Conservation (phyloP, 495 filamentous ascomycete genomes). For the Annulohypoxylon maeteangense region DNA sequence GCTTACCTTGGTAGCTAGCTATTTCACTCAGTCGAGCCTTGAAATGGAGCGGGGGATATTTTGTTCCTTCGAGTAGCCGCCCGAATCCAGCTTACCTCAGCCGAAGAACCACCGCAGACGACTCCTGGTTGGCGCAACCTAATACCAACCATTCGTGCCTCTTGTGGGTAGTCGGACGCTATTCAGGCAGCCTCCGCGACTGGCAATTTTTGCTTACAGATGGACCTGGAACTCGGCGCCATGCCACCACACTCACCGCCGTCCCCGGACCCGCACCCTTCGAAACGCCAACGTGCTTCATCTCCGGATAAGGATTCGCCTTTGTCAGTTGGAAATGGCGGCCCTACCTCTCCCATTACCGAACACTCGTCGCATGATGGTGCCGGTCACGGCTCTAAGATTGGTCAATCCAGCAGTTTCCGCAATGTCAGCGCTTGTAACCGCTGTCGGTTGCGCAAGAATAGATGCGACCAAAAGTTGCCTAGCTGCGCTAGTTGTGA, state of each 20-base stretch:
- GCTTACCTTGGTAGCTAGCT: neutral
- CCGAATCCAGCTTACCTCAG: conserved; percentile 19
- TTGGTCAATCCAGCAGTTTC: conserved; percentile 69
- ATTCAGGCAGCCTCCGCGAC: conserved; percentile 18
- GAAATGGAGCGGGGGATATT: conserved; percentile 41
- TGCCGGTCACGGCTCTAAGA: conserved; percentile 47
- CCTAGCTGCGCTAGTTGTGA: conserved; percentile 91
- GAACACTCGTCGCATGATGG: conserved; percentile 51
- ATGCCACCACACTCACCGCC: conserved; percentile 56
- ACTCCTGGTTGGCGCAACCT: conserved; percentile 20
- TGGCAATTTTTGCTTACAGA: conserved; percentile 22
- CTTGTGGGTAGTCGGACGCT: conserved; percentile 21
- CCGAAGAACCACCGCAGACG: conserved; percentile 16
- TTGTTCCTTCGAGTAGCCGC: conserved; percentile 34
- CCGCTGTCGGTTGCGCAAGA: conserved; percentile 90
- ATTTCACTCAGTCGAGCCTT: conserved; percentile 38
- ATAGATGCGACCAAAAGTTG: conserved; percentile 91
- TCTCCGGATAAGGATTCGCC: conserved; percentile 62
- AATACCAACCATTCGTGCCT: conserved; percentile 15
- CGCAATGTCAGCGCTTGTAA: conserved; percentile 97
- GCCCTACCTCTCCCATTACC: conserved; percentile 45
- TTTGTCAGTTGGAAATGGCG: conserved; percentile 42
- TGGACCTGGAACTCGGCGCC: conserved; percentile 45
- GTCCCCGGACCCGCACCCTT: conserved; percentile 56
- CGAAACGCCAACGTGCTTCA: conserved; percentile 62